These are phyloP conservation scores for Pezicula neosporulosa DNA, from an alignment of 2,329 filamentous ascomycete species.

Conservation along the genomic window DNA sequence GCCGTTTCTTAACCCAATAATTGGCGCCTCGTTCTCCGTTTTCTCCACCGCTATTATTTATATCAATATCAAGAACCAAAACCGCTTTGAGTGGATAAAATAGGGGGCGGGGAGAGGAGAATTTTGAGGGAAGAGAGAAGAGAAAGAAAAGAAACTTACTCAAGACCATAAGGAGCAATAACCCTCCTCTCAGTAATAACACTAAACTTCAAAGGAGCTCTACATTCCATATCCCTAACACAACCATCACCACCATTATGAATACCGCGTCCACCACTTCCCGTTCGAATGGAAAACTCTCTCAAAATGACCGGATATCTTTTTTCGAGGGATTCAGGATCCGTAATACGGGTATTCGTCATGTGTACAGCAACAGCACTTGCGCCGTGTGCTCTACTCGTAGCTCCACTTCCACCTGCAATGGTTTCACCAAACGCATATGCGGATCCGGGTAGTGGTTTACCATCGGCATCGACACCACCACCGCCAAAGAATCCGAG, in stretches of 20 bases:
- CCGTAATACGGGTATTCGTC: constrained; percentile 81
- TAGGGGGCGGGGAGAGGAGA: too few relatives aligned
- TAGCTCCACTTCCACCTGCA: constrained; percentile 70
- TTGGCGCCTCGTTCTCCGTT: neutral
- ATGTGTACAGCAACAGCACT: constrained; percentile 76
- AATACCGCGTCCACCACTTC: constrained; percentile 59
- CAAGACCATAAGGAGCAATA: constrained; percentile 65
- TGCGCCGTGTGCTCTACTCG: constrained; percentile 66
- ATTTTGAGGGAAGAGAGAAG: neutral
- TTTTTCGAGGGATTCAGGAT: constrained; percentile 72
- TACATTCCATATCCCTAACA: constrained; percentile 73
- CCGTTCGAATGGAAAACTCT: constrained; percentile 60
- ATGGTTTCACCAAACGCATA: constrained; percentile 81
- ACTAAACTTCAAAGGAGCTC: constrained; percentile 68
- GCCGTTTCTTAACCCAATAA: neutral
- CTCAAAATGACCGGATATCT: constrained; percentile 70
- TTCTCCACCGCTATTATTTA: constrained; percentile 72
- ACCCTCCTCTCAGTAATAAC: constrained; percentile 77
- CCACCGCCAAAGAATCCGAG: constrained; percentile 55
- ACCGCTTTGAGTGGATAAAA: too few relatives aligned
- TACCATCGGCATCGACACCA: constrained; percentile 46
- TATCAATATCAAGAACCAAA: constrained; percentile 65
- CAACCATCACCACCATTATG: constrained; percentile 71
- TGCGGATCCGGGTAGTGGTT: constrained; percentile 30
- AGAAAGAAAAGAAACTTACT: neutral